These are phyloP conservation scores for Pythium folliculosum DNA, from an alignment of 352 stramenopile genomes.

Conservation along the genomic window DNA sequence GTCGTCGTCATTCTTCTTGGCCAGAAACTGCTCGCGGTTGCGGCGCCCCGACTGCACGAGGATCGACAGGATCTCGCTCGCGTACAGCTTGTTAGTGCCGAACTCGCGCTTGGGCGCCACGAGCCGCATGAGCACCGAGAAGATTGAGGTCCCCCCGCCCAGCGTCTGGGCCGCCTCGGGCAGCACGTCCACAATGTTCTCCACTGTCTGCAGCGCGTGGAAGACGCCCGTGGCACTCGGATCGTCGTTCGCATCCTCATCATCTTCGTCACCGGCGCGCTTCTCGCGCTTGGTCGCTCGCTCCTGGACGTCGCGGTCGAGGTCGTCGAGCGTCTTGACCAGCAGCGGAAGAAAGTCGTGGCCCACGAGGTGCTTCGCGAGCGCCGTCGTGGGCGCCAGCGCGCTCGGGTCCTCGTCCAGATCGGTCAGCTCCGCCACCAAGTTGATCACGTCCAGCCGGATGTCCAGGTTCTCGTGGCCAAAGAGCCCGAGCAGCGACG, in stretches of 20 bases:
- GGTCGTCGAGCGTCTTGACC: constrained; percentile 35
- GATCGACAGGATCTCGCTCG: constrained; percentile 66
- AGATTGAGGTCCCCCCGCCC: constrained; percentile 21
- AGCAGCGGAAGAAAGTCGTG: constrained; percentile 41
- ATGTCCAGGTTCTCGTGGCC: constrained; percentile 72
- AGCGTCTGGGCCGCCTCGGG: constrained; percentile 24
- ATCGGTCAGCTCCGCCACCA: constrained; percentile 56
- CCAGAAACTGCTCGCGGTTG: constrained; percentile 34
- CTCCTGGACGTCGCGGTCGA: constrained; percentile 37
- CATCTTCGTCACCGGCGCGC: neutral
- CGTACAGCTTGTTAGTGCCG: constrained; percentile 59
- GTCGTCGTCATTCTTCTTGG: constrained; percentile 33
- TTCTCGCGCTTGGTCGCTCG: neutral
- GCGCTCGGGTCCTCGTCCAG: constrained; percentile 41
- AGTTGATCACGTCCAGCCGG: constrained; percentile 36
- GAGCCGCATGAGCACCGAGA: constrained; percentile 26
- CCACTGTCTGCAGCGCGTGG: constrained; percentile 56
- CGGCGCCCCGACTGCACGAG: constrained; percentile 47
- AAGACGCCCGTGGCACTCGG: constrained; percentile 56
- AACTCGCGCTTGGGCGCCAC: constrained; percentile 30
- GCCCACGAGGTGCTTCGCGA: constrained; percentile 43
- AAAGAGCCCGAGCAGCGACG: constrained; percentile 57
- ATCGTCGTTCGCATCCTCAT: constrained; percentile 28
- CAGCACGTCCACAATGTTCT: constrained; percentile 55
- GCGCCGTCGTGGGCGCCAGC: constrained; percentile 35